phyloP scores from a whole-genome alignment of 208 protist species.

The Trypanosoma boissoni region DNA sequence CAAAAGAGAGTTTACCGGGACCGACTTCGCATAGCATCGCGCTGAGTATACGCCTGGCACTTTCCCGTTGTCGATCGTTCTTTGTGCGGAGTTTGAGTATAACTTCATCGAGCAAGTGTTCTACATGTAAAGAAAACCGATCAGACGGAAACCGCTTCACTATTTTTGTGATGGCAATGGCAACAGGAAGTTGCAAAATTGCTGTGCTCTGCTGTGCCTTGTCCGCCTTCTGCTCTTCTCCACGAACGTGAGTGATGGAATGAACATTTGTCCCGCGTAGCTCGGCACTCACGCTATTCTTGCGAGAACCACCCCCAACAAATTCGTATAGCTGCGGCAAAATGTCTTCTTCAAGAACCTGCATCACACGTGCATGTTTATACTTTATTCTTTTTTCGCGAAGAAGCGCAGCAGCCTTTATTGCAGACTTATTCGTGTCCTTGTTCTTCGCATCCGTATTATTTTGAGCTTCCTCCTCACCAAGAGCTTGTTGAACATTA shows the following conservation, averaged over 20 bases:
- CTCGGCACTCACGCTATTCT: slow-evolving; percentile 26
- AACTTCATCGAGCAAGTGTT: slow-evolving; percentile 78
- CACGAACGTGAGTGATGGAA: slow-evolving; percentile 58
- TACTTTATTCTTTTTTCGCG: slow-evolving; percentile 42
- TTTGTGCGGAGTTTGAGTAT: slow-evolving; percentile 85
- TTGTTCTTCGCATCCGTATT: slow-evolving; percentile 17
- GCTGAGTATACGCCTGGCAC: slow-evolving; percentile 74
- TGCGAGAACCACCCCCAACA: slow-evolving; percentile 41
- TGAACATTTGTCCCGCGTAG: slow-evolving; percentile 50
- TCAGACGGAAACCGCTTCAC: slow-evolving; percentile 78
- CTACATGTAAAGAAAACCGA: slow-evolving; percentile 66
- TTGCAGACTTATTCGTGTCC: neutral
- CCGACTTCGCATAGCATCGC: slow-evolving; percentile 83
- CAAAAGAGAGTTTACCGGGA: slow-evolving; percentile 73
- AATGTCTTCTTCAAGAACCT: slow-evolving; percentile 75
- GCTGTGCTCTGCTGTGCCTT: slow-evolving; percentile 39
- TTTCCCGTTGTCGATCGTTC: slow-evolving; percentile 84
- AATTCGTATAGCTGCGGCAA: slow-evolving; percentile 85
- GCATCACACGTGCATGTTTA: slow-evolving; percentile 56
- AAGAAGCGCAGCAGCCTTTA: slow-evolving; percentile 23
- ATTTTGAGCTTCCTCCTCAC: slow-evolving; percentile 63
- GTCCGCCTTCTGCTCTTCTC: slow-evolving; percentile 60
- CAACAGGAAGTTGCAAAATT: slow-evolving; percentile 84
- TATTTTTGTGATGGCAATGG: slow-evolving; percentile 84
- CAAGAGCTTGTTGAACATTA: slow-evolving; percentile 20